Base-by-base conservation (phyloP, 805 yeast genomes). In the Torulaspora microellipsoides region DNA sequence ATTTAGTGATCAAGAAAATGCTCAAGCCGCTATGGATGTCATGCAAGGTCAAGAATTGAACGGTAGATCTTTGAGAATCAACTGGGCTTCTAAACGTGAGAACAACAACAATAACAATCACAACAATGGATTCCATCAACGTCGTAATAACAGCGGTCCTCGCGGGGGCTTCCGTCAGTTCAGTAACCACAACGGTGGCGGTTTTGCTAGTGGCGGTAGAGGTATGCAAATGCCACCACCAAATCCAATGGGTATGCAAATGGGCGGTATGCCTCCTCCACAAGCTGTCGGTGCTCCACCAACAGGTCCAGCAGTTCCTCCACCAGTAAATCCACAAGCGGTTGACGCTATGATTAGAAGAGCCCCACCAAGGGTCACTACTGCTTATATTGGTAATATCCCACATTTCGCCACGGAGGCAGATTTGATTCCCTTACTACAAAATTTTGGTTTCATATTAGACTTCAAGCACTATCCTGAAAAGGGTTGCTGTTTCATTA, bases 321-420 rank as follows among this genome's bases (percentile, higher is more conserved):
- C 65, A 8, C 66, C 63, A 34, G 65, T 64, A 10, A 57, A 59
- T 27, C 83, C 83, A 11, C 83, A 75, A 54, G 71, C 79, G 37
- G 85, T 78, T 60, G 93, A 85, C 41, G 69, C 77, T 39, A 83
- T 87, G 38, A 68, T 85, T 47, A 74, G 86, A 66, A 90, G 85
- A 64, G 72, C 93, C 6, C 95, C 95, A 34, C 73, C 76, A 43
- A 63, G 66, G 53, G 64, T 63, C 31, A 82, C 91, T 7, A 87
- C 95, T 4, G 93, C 88, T 27, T 88, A 88, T 60, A 70, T 88
- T 46, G 96, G 96, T 34, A 88, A 88, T 64, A 73, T 88, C 55
- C 83, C 93, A 27, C 90, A 83, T 53, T 80, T 72, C 61, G 80
- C 86, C 23, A 78, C 83, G 40, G 88, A 85, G 63, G 72, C 72